These are phyloP conservation scores for Psidium friedrichsthalianum DNA, from an alignment of 345 rosid genomes.

Conservation along the genomic window DNA sequence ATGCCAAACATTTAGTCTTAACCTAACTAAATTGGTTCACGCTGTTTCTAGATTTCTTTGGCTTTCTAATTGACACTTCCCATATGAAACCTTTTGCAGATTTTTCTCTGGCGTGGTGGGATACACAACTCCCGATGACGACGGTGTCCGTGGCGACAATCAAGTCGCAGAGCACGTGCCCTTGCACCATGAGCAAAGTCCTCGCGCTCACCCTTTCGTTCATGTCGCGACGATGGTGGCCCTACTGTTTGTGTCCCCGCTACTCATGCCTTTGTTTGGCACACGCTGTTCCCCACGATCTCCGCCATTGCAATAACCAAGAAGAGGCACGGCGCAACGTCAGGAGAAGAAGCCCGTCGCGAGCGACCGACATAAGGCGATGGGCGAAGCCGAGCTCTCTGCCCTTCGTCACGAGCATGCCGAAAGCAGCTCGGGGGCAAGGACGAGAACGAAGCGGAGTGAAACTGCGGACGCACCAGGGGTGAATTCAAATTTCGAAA, in stretches of 20 bases:
- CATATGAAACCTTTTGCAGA: constrained; percentile 14
- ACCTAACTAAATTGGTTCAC: not conserved
- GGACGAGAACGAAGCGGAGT: not conserved
- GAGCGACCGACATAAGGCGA: constrained; percentile 48
- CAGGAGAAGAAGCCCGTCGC: constrained; percentile 52
- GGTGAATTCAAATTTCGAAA: not conserved
- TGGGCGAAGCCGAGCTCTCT: constrained; percentile 52
- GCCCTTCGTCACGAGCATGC: not conserved
- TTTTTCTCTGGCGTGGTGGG: constrained; percentile 98
- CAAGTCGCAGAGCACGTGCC: constrained; percentile 80
- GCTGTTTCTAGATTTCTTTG: not conserved
- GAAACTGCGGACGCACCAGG: not conserved
- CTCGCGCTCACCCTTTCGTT: constrained; percentile 67
- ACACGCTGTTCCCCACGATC: constrained; percentile 67
- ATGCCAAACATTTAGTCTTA: not conserved
- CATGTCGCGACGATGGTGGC: constrained; percentile 74
- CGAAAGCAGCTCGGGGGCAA: not conserved
- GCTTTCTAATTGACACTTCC: not conserved
- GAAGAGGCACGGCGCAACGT: constrained; percentile 30
- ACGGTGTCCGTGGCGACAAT: constrained; percentile 81
- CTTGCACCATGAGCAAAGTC: constrained; percentile 40
- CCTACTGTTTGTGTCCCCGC: constrained; percentile 51
- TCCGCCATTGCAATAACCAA: constrained; percentile 78
- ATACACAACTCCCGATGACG: constrained; percentile 90
- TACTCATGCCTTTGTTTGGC: constrained; percentile 79